A percentile compares a stretch with the other conserved stretches of the same genome.
Evolutionary conservation across 2,329 filamentous ascomycete genomes (phyloP).

Genomic region (Aspergillus novofumigatus): DNA sequence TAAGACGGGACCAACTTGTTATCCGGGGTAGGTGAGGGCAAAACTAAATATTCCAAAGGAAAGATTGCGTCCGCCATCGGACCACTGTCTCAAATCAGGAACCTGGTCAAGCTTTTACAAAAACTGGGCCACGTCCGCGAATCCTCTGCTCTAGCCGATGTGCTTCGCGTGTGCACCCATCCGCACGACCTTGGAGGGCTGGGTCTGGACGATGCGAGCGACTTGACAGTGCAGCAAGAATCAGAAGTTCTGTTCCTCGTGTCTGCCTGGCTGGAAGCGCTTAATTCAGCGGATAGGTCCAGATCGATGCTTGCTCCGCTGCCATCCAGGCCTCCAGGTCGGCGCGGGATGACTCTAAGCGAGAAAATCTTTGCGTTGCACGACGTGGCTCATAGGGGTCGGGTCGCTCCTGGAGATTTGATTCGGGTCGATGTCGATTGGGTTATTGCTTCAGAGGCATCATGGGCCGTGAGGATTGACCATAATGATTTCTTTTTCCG

Average conservation of each 20-base stretch:
- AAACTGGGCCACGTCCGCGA: conserved; percentile 2
- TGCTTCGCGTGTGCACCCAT: conserved; percentile 17
- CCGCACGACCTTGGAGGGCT: conserved; percentile 16
- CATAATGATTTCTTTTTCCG: background rate
- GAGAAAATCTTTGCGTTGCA: conserved; percentile 31
- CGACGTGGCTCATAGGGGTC: conserved; percentile 32
- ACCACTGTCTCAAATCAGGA: background rate
- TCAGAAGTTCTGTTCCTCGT: conserved; percentile 22
- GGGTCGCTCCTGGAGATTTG: conserved; percentile 31
- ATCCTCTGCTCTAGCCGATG: conserved; percentile 11
- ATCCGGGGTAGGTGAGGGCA: background rate
- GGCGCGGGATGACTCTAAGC: conserved; percentile 37
- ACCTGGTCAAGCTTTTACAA: background rate
- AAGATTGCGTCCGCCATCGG: background rate
- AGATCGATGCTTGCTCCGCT: conserved; percentile 8
- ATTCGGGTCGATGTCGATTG: conserved; percentile 45
- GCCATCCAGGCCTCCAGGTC: conserved; percentile 8
- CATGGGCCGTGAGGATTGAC: conserved; percentile 30
- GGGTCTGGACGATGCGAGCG: conserved; percentile 1
- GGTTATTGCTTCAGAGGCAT: conserved; percentile 44
- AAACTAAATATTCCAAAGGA: background rate
- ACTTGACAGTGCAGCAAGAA: conserved; percentile 8
- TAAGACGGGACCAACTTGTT: background rate
- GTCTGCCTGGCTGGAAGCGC: conserved; percentile 24
- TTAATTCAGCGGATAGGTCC: conserved; percentile 23